Evolutionary conservation across 257 asterid genomes (phyloP).

Genomic region (Voacanga thouarsii): DNA sequence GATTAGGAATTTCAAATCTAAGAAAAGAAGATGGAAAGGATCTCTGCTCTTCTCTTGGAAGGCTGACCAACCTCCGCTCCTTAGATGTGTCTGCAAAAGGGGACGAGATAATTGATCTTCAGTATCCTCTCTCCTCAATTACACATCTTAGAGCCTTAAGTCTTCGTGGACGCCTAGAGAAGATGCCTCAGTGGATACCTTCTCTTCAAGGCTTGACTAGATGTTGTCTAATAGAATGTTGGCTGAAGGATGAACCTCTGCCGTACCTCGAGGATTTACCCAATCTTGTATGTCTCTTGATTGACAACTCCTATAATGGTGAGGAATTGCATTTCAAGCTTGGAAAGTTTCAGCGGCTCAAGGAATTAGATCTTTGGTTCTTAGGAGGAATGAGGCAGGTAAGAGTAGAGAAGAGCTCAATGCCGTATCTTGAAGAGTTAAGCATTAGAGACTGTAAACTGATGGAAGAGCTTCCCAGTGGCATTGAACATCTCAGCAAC

Average conservation of each 20-base stretch:
- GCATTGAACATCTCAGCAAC: too few species aligned
- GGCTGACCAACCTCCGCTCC: conserved; percentile 18
- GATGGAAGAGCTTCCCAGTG: too few species aligned
- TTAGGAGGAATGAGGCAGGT: conserved; percentile 5
- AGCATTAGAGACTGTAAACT: neutral
- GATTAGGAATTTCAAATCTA: conserved; percentile 21
- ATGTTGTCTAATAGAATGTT: conserved; percentile 8
- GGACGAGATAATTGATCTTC: conserved; percentile 23
- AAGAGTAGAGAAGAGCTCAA: neutral
- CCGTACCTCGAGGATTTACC: conserved; percentile 33
- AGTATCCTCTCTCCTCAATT: too few species aligned
- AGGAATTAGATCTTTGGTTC: neutral
- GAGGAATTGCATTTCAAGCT: conserved; percentile 26
- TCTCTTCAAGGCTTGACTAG: conserved; percentile 18
- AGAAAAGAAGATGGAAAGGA: conserved; percentile 23
- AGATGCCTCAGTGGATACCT: conserved; percentile 27
- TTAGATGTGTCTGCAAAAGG: conserved; percentile 3
- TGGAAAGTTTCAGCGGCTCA: conserved; percentile 13
- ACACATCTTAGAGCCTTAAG: conserved; percentile 3
- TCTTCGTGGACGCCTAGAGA: conserved; percentile 20
- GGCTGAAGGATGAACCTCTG: conserved; percentile 22
- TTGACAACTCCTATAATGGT: conserved; percentile 27
- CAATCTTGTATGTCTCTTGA: conserved; percentile 12
- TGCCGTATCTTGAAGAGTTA: conserved; percentile 12
- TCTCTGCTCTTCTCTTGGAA: conserved; percentile 27